These are phyloP conservation scores for Misopates orontium DNA, from an alignment of 257 asterid species.

Conservation along the genomic window DNA sequence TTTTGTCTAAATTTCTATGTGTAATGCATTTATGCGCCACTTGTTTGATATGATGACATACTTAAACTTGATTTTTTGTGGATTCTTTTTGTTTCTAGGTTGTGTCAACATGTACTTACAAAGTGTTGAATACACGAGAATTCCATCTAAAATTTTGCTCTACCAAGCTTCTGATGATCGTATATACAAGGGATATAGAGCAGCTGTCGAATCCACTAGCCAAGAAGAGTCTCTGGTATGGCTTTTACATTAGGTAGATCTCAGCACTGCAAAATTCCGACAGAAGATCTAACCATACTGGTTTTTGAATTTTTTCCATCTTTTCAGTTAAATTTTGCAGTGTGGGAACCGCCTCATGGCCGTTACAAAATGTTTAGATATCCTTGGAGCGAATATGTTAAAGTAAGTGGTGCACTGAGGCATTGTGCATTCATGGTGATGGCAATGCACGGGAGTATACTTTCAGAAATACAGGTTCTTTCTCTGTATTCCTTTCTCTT, in stretches of 20 bases:
- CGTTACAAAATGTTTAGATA: constrained; percentile 85
- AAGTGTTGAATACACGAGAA: constrained; percentile 64
- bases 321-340: constrained; percentile 50
- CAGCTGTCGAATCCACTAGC: constrained; percentile 86
- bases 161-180: constrained; percentile 94
- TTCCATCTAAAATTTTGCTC: constrained; percentile 80
- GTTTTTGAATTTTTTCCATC: neutral
- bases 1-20: too few species aligned
- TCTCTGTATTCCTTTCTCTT: neutral
- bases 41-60: constrained; percentile 16
- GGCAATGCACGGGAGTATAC: constrained; percentile 97
- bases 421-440: constrained; percentile 97
- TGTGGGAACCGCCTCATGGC: constrained; percentile 99
- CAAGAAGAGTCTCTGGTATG: constrained; percentile 87
- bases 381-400: constrained; percentile 91
- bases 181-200: constrained; percentile 80
- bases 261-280: neutral
- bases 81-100: constrained; percentile 44
- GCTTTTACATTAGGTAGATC: constrained; percentile 3
- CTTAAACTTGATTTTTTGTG: constrained; percentile 14
- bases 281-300: neutral
- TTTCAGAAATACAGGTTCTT: constrained; percentile 91
- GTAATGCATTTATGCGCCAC: neutral
- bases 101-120: constrained; percentile 75
- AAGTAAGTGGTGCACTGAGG: constrained; percentile 89